Evolutionary conservation across 1,139 yeast species (phyloP).

Genomic region (Cylindricascospora bacillispora): DNA sequence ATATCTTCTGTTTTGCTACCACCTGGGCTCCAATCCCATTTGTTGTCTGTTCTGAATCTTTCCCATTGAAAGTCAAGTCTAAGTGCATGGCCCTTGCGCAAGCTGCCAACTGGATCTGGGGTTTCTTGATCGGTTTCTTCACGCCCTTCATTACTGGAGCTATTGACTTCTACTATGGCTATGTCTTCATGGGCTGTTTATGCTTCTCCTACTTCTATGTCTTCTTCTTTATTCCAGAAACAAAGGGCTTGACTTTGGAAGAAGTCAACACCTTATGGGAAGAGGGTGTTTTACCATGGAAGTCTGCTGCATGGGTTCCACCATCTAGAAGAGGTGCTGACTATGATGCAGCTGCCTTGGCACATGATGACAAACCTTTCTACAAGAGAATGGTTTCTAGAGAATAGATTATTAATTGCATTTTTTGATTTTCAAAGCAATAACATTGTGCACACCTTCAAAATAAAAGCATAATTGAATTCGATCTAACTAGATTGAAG

Average conservation of each 20-base stretch:
- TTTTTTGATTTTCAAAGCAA: too few species aligned
- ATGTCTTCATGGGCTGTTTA: constrained; percentile 59
- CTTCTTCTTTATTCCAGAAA: constrained; percentile 55
- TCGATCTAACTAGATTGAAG: too few species aligned
- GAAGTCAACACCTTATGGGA: constrained; percentile 51
- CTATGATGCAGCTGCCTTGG: constrained; percentile 15
- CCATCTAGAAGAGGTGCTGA: constrained; percentile 17
- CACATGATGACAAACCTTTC: constrained; percentile 18
- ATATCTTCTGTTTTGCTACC: constrained; percentile 69
- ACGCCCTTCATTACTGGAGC: constrained; percentile 56
- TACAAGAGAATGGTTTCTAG: constrained; percentile 17
- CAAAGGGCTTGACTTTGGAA: constrained; percentile 59
- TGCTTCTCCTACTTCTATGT: constrained; percentile 33
- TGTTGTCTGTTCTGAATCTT: constrained; percentile 63
- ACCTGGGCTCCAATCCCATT: constrained; percentile 82
- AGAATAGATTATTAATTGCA: too few species aligned
- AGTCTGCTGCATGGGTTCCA: constrained; percentile 20
- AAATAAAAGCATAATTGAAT: too few species aligned
- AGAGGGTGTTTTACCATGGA: constrained; percentile 22
- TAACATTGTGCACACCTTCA: too few species aligned
- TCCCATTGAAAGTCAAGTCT: constrained; percentile 67
- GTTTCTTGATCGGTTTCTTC: constrained; percentile 64
- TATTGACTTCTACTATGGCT: constrained; percentile 40
- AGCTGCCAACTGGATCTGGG: constrained; percentile 69
- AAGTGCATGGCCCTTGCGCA: constrained; percentile 69